Evolutionary conservation across 768 basidiomycete species (phyloP).

Genomic region (Myochromella boudieri): DNA sequence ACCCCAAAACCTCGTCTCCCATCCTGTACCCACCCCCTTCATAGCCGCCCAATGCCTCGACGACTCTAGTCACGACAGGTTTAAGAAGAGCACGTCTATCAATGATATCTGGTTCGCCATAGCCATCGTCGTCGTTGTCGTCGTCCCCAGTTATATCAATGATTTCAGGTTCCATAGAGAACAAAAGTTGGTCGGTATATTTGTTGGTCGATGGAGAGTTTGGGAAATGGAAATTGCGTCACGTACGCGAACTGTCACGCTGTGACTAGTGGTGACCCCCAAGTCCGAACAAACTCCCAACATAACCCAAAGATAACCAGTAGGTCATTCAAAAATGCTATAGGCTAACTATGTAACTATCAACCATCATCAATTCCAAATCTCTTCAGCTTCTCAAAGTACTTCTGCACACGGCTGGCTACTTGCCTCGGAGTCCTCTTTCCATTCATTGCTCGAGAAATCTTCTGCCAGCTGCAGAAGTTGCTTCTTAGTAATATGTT

Average conservation of each 20-base stretch:
- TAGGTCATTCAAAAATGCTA: neutral
- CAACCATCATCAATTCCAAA: slow-evolving; percentile 42
- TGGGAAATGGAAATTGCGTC: slow-evolving; percentile 10
- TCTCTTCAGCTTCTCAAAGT: slow-evolving; percentile 79
- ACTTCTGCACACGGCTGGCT: slow-evolving; percentile 88
- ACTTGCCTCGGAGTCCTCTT: slow-evolving; percentile 78
- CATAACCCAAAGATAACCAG: neutral
- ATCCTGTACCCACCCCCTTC: slow-evolving; percentile 69
- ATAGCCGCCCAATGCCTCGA: slow-evolving; percentile 78
- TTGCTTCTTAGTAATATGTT: neutral
- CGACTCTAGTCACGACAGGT: slow-evolving; percentile 70
- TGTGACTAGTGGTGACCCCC: neutral
- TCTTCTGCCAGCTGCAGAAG: slow-evolving; percentile 67
- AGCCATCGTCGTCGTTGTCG: slow-evolving; percentile 34
- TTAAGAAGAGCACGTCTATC: slow-evolving; percentile 57
- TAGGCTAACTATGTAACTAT: neutral
- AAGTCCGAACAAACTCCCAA: too few relatives aligned
- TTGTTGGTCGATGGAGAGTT: too few relatives aligned
- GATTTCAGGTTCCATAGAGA: neutral
- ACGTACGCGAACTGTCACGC: slow-evolving; percentile 18
- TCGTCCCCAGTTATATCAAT: slow-evolving; percentile 31
- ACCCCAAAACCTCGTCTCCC: slow-evolving; percentile 80
- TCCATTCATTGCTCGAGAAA: slow-evolving; percentile 80
- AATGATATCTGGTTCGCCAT: slow-evolving; percentile 23
- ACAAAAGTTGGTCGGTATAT: too few relatives aligned